phyloP scores from a whole-genome alignment of 169 alveolate species.

The Fabrea salina region DNA sequence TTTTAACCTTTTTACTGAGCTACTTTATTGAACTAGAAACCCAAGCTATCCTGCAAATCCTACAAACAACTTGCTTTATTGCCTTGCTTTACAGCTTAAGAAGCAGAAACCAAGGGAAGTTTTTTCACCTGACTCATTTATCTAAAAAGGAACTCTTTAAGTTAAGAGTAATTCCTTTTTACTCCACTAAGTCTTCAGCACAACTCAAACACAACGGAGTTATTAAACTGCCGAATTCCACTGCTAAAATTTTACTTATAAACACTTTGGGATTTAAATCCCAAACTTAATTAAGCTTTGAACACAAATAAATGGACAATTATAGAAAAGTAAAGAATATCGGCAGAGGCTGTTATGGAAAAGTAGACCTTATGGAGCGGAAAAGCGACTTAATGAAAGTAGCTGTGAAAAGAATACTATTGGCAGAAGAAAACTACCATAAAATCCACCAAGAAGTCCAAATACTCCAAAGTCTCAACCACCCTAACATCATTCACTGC shows the following conservation, averaged over 20 bases:
- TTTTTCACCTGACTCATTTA: too few species aligned
- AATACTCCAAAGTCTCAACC: slow-evolving; percentile 62
- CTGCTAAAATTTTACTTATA: too few species aligned
- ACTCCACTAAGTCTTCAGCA: too few species aligned
- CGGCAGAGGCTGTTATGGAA: slow-evolving; percentile 24
- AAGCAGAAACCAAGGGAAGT: not conserved
- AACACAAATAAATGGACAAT: not conserved
- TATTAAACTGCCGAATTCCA: too few species aligned
- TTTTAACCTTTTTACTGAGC: too few species aligned
- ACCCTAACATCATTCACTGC: slow-evolving; percentile 87
- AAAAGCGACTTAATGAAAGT: not conserved
- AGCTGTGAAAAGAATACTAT: not conserved
- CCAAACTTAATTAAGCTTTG: not conserved
- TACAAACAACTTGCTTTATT: too few species aligned
- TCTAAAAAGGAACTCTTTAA: too few species aligned
- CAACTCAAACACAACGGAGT: too few species aligned
- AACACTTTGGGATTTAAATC: not conserved
- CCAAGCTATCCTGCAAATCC: too few species aligned
- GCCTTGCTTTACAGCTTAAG: not conserved
- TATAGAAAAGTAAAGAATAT: slow-evolving; percentile 6
- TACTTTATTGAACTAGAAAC: too few species aligned
- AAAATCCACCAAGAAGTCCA: slow-evolving; percentile 80
- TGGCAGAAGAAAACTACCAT: not conserved
- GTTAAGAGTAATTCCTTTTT: too few species aligned
- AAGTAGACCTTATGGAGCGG: slow-evolving; percentile 23